Conservation (phyloP, 192 early-diverging fungal genomes). For the Neocallimastix lanati region DNA sequence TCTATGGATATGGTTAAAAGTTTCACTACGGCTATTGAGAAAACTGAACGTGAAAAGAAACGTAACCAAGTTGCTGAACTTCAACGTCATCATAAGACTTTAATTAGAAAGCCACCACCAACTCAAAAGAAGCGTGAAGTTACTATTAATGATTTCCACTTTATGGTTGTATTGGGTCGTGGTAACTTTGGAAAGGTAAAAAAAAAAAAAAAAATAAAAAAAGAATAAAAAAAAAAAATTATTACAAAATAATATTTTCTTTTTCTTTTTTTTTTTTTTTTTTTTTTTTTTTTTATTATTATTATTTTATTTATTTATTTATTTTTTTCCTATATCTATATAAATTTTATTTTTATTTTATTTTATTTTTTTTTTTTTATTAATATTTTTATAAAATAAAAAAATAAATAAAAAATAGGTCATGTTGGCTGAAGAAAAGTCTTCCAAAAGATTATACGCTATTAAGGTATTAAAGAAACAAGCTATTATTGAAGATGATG, state of each 20-base stretch:
- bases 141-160: conserved; percentile 63
- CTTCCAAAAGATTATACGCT: conserved; percentile 65
- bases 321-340: no score
- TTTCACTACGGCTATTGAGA: conserved; percentile 67
- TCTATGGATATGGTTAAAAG: conserved; percentile 70
- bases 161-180: conserved; percentile 85
- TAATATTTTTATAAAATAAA: no score
- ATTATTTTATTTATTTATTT: no score
- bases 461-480: conserved; percentile 98
- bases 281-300: no score
- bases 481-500: conserved; percentile 95
- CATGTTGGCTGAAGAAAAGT: conserved; percentile 88
- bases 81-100: background rate
- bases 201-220: no score
- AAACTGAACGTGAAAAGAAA: conserved; percentile 14
- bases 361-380: no score
- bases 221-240: no score
- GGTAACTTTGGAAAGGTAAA: conserved; percentile 91
- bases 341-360: no score
- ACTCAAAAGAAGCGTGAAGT: background rate
- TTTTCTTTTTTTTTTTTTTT: no score
- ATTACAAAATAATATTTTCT: no score
- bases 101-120: background rate
- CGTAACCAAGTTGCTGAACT: background rate
- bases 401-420: no score